phyloP scores from a whole-genome alignment of 768 basidiomycete species.

The Collybia mongolica region DNA sequence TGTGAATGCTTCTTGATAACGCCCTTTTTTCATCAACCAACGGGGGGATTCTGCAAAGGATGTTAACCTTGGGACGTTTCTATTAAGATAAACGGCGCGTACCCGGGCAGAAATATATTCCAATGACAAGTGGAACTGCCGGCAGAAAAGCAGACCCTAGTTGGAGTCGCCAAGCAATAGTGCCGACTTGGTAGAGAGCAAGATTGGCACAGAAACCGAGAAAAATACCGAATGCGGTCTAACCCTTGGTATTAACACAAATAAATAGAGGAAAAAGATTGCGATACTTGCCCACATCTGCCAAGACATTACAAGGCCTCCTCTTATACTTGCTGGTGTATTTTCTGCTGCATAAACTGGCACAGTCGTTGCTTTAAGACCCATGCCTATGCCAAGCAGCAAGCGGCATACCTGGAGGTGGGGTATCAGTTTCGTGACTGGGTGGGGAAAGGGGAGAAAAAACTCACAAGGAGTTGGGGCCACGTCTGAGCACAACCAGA shows the following conservation, averaged over 20 bases:
- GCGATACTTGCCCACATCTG: slow-evolving; percentile 64
- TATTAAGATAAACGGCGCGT: background rate
- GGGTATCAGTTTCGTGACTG: background rate
- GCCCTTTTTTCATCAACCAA: slow-evolving; percentile 81
- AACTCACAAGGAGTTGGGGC: slow-evolving; percentile 42
- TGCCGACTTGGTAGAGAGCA: slow-evolving; percentile 53
- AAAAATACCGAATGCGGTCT: slow-evolving; percentile 83
- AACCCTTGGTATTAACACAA: background rate
- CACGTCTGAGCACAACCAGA: slow-evolving; percentile 47
- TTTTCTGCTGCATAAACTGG: slow-evolving; percentile 71
- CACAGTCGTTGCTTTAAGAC: slow-evolving; percentile 55
- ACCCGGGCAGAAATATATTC: slow-evolving; percentile 58
- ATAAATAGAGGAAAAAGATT: background rate
- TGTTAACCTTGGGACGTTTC: background rate
- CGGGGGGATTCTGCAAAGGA: slow-evolving; percentile 64
- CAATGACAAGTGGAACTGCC: slow-evolving; percentile 44
- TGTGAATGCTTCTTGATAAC: slow-evolving; percentile 64
- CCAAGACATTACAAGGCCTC: slow-evolving; percentile 92
- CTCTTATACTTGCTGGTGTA: slow-evolving; percentile 73
- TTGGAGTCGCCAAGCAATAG: slow-evolving; percentile 78
- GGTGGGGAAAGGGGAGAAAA: background rate
- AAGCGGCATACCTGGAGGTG: slow-evolving; percentile 40
- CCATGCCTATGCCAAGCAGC: slow-evolving; percentile 59
- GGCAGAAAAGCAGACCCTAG: slow-evolving; percentile 68
- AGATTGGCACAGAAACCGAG: slow-evolving; percentile 70